These are phyloP conservation scores for Eucalyptus fibrosa DNA, from an alignment of 345 rosid genomes.

Conservation along the genomic window DNA sequence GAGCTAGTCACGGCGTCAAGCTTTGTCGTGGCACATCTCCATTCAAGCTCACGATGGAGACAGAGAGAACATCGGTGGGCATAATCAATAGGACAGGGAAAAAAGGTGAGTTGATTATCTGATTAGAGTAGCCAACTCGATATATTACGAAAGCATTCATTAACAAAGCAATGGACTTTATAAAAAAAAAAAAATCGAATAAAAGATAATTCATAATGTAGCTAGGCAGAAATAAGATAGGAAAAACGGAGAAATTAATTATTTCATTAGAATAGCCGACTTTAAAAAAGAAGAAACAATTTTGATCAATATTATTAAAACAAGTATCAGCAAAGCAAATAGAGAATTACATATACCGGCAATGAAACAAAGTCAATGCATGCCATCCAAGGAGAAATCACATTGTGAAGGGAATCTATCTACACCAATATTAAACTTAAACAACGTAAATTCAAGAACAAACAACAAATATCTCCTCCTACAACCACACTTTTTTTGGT, in stretches of 20 bases:
- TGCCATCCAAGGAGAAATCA: not conserved
- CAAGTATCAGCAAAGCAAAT: not conserved
- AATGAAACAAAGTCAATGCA: not conserved
- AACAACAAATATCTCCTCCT: not conserved
- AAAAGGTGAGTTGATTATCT: not conserved
- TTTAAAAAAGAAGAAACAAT: fast-evolving
- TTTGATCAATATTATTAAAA: not conserved
- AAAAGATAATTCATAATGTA: not conserved
- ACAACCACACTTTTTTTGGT: not conserved
- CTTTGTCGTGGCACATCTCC: not conserved
- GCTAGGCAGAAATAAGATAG: not conserved
- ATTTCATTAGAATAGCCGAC: not conserved
- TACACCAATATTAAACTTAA: not conserved
- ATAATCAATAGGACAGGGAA: not conserved
- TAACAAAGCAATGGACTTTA: no score
- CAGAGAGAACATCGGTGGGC: not conserved
- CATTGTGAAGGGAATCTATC: not conserved
- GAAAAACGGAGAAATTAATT: not conserved
- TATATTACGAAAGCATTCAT: no score
- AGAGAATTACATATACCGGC: not conserved
- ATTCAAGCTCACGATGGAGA: not conserved
- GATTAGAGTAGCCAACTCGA: not conserved
- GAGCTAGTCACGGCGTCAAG: not conserved
- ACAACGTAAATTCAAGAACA: not conserved
- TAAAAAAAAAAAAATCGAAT: no score